A percentile compares a stretch with the other conserved stretches of the same genome.
phyloP scores from a whole-genome alignment of 129 eudicot genomes.

The Lactuca sativa region DNA sequence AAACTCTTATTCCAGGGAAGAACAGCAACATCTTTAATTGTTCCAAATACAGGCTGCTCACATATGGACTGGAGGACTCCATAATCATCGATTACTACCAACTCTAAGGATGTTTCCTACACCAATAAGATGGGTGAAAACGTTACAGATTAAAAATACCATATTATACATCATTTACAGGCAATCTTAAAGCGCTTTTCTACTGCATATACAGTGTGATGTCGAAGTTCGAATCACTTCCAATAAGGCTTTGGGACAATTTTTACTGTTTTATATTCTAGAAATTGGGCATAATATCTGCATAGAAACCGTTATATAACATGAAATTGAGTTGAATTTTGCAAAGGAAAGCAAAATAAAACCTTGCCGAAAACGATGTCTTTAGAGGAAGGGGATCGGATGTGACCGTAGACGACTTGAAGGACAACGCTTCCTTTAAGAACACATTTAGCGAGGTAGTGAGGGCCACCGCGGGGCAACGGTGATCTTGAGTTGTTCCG shows the following conservation, averaged over 20 bases:
- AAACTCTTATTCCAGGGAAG: constrained; percentile 67
- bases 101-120: constrained; percentile 84
- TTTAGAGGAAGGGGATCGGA: constrained; percentile 73
- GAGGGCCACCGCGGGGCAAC: constrained; percentile 35
- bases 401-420: constrained; percentile 69
- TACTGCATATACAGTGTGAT: not conserved
- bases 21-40: constrained; percentile 76
- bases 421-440: constrained; percentile 80
- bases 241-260: not conserved
- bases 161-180: not conserved
- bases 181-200: not conserved
- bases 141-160: not conserved
- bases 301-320: not conserved
- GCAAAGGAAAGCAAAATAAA: not conserved
- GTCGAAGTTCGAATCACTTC: not conserved
- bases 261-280: not conserved
- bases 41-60: constrained; percentile 94
- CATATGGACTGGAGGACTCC: constrained; percentile 83
- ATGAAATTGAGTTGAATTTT: constrained; percentile 19
- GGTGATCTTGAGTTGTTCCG: constrained; percentile 35
- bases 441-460: constrained; percentile 73
- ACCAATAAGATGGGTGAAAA: constrained; percentile 17
- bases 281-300: constrained; percentile 4
- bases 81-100: constrained; percentile 76
- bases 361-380: constrained; percentile 95